Conservation (phyloP, 495 filamentous ascomycete genomes). For the Thermothielavioides terrestris region DNA sequence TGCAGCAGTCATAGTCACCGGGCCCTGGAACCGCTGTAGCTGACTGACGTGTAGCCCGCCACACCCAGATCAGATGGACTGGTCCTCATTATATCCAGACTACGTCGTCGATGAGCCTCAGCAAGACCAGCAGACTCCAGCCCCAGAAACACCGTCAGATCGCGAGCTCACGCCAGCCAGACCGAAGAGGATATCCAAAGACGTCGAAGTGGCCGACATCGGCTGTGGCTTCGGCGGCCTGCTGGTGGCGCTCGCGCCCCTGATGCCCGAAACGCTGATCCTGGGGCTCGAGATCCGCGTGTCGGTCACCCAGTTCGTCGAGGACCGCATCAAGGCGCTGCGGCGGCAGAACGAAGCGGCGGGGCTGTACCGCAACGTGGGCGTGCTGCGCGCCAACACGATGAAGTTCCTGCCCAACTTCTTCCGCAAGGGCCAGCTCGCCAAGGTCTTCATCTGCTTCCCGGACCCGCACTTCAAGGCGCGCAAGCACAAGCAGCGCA, state of each 20-base stretch:
- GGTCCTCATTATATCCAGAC: slow-evolving; percentile 75
- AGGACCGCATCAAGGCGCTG: slow-evolving; percentile 74
- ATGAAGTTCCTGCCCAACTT: slow-evolving; percentile 99
- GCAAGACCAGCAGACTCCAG: slow-evolving; percentile 7
- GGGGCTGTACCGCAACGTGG: slow-evolving; percentile 70
- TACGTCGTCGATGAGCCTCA: slow-evolving; percentile 33
- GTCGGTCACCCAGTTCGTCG: slow-evolving; percentile 80
- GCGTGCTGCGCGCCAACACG: slow-evolving; percentile 79
- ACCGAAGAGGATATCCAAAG: slow-evolving; percentile 45
- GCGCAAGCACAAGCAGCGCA: slow-evolving; percentile 91
- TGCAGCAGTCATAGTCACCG: background rate
- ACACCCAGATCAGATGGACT: slow-evolving; percentile 79
- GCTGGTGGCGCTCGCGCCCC: slow-evolving; percentile 73
- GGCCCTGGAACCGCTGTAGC: background rate
- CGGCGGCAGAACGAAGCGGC: slow-evolving; percentile 54
- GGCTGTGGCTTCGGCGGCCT: slow-evolving; percentile 94
- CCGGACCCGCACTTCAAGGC: slow-evolving; percentile 97
- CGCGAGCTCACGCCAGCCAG: slow-evolving; percentile 8
- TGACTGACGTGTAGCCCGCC: slow-evolving; percentile 51
- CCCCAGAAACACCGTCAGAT: slow-evolving; percentile 12
- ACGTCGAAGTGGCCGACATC: slow-evolving; percentile 92
- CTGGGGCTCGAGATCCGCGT: slow-evolving; percentile 78
- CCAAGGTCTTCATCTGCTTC: slow-evolving; percentile 94
- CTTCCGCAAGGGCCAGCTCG: slow-evolving; percentile 67
- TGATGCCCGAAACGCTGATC: slow-evolving; percentile 72